These are phyloP conservation scores for Apiospora malaysiana DNA, from an alignment of 2,329 filamentous ascomycete species.

Conservation along the genomic window DNA sequence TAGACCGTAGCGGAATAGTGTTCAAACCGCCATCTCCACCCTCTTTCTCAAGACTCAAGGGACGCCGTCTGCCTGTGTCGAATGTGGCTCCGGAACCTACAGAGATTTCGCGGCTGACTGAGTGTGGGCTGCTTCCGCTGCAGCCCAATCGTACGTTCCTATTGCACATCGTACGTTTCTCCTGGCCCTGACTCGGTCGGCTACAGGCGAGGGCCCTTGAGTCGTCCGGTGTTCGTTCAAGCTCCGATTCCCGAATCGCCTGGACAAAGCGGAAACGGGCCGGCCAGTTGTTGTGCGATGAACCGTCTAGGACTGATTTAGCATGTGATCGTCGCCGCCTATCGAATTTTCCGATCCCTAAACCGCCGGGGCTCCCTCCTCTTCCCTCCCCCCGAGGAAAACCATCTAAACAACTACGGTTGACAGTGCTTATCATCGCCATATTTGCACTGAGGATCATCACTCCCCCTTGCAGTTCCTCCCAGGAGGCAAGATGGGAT, in stretches of 20 bases:
- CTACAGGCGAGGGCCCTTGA: background rate
- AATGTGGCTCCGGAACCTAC: background rate
- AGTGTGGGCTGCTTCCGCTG: background rate
- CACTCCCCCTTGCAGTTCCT: background rate
- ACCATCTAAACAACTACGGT: background rate
- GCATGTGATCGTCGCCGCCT: conserved; percentile 5
- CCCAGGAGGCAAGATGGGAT: background rate
- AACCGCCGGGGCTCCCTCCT: background rate
- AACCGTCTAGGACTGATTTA: background rate
- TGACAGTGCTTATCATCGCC: conserved; percentile 1
- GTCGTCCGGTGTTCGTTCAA: background rate
- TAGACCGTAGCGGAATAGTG: background rate
- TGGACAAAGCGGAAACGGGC: background rate
- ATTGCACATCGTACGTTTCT: background rate
- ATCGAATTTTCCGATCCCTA: background rate
- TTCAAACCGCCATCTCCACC: background rate
- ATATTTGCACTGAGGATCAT: background rate
- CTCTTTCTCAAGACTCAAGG: background rate
- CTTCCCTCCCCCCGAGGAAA: background rate
- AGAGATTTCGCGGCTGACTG: background rate
- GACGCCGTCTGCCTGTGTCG: background rate
- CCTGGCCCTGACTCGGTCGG: background rate
- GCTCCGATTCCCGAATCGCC: background rate
- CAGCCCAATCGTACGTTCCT: background rate
- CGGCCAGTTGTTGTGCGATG: background rate